Evolutionary conservation across 176 grass and related monocot species (phyloP).

Genomic region (Thinopyrum elongatum): DNA sequence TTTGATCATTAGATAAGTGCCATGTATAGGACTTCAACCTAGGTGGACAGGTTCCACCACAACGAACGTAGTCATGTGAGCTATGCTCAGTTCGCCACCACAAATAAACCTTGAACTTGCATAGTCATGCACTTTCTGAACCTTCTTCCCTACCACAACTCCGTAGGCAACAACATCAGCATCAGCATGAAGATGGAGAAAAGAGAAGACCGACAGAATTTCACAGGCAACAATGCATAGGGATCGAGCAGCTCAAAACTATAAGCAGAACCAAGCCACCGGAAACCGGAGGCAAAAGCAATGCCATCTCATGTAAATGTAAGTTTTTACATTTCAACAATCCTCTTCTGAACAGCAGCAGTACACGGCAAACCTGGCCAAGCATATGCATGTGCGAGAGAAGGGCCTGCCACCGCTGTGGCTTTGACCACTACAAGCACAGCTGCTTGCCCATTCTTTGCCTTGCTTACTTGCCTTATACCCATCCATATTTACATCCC

Average conservation of each 20-base stretch:
- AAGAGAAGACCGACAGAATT: no score
- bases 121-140: no score
- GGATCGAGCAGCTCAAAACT: not conserved
- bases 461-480: conserved; percentile 20
- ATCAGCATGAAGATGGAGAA: no score
- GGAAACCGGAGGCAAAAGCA: conserved; percentile 1
- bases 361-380: conserved; percentile 16
- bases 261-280: not conserved
- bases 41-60: no score
- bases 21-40: no score
- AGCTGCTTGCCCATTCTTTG: conserved; percentile 27
- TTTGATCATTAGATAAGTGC: no score
- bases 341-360: conserved; percentile 18
- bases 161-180: no score
- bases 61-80: no score
- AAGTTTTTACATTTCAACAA: conserved; percentile 36
- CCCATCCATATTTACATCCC: conserved; percentile 63
- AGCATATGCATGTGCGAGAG: conserved; percentile 38
- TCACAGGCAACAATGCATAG: not conserved
- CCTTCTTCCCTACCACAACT: no score
- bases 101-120: no score
- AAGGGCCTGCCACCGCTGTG: conserved; percentile 69
- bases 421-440: conserved; percentile 69
- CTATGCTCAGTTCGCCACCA: no score
- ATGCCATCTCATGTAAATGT: conserved; percentile 6